phyloP scores from a whole-genome alignment of 2,329 filamentous ascomycete genomes.

The Exophiala xenobiotica region DNA sequence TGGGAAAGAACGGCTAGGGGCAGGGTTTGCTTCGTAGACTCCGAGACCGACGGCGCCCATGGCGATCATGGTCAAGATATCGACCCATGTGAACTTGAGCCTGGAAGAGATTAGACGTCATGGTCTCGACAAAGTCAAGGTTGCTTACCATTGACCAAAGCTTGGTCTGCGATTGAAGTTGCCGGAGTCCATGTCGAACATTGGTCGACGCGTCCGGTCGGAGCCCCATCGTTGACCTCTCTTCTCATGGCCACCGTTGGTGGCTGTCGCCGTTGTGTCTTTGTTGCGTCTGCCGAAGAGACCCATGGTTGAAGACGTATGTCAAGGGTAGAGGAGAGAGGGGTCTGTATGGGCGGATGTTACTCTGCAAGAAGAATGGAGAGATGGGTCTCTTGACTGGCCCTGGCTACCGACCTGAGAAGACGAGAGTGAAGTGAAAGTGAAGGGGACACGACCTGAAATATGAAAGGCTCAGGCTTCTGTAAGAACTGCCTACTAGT shows the following conservation, averaged over 20 bases:
- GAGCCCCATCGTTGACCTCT: background rate
- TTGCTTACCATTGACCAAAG: conserved; percentile 64
- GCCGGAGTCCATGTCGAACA: conserved; percentile 29
- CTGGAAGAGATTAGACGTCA: conserved; percentile 3
- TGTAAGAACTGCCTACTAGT: too few relatives aligned
- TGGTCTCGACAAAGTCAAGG: background rate
- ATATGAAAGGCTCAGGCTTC: too few relatives aligned
- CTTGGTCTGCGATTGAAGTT: conserved; percentile 55
- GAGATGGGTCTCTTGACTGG: too few relatives aligned
- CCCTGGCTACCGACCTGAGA: too few relatives aligned
- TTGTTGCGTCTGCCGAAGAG: conserved; percentile 19
- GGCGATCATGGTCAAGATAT: conserved; percentile 64
- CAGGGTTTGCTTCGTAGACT: conserved; percentile 59
- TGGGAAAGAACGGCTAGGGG: conserved; percentile 67
- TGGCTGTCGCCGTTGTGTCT: background rate
- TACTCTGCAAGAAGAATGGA: background rate
- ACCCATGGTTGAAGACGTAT: conserved; percentile 17
- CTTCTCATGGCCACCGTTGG: conserved; percentile 10
- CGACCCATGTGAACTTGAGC: conserved; percentile 59
- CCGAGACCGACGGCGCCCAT: conserved; percentile 68
- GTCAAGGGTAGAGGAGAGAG: background rate
- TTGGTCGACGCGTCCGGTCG: conserved; percentile 1
- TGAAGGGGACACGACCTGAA: too few relatives aligned
- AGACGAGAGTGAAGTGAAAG: too few relatives aligned
- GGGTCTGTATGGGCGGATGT: background rate